These are phyloP conservation scores for Collybiopsis confluens DNA, from an alignment of 768 basidiomycete species.

Conservation along the genomic window DNA sequence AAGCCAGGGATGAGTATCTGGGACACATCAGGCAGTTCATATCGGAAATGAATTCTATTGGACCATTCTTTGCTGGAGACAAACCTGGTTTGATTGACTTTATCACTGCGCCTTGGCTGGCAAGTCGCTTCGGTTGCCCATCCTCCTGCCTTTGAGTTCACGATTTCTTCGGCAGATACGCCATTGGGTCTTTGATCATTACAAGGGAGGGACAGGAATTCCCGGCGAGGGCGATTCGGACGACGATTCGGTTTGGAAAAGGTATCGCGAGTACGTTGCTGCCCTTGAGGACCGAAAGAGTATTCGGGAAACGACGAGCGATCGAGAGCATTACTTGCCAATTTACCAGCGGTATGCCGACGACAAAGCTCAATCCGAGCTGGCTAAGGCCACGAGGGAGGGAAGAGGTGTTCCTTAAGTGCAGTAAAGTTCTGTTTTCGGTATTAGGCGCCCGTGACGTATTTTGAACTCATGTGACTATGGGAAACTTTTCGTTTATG, in stretches of 20 bases:
- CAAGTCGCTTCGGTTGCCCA: slow-evolving; percentile 30
- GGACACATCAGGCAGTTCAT: slow-evolving; percentile 26
- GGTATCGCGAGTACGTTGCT: slow-evolving; percentile 43
- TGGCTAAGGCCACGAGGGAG: slow-evolving; percentile 45
- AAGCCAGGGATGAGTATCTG: slow-evolving; percentile 23
- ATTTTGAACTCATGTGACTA: neutral
- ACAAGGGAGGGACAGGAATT: slow-evolving; percentile 46
- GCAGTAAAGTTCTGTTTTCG: slow-evolving; percentile 21
- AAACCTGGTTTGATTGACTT: slow-evolving; percentile 51
- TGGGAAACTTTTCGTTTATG: slow-evolving; percentile 7
- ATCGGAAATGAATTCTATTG: slow-evolving; percentile 26
- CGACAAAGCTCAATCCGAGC: slow-evolving; percentile 52
- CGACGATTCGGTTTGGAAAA: slow-evolving; percentile 10
- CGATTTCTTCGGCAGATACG: neutral
- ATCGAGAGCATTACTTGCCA: slow-evolving; percentile 37
- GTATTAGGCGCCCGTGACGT: no score
- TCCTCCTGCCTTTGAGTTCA: neutral
- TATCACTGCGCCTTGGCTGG: slow-evolving; percentile 52
- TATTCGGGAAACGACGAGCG: slow-evolving; percentile 41
- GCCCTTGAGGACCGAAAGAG: slow-evolving; percentile 39
- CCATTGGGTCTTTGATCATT: slow-evolving; percentile 17
- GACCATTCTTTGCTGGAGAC: slow-evolving; percentile 55
- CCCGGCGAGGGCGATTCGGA: slow-evolving; percentile 35
- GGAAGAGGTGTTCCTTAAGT: slow-evolving; percentile 27
- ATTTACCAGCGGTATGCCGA: slow-evolving; percentile 54